These are phyloP conservation scores for Echinochloa phyllopogon DNA, from an alignment of 176 grass and related monocot genomes.

Conservation along the genomic window DNA sequence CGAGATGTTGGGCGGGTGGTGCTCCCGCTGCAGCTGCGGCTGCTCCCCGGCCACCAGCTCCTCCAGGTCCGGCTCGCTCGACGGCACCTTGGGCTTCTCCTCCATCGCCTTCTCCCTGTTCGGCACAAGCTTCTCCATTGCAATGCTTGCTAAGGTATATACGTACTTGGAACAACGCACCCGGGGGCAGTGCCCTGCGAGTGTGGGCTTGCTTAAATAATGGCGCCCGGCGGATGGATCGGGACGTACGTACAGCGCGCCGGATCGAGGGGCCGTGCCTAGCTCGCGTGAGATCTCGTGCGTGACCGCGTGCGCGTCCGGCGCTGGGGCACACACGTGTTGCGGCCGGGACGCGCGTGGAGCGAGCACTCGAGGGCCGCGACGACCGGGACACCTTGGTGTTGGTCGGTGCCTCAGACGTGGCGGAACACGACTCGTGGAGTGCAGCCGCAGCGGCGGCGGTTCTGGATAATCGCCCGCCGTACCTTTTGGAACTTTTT, in stretches of 20 bases:
- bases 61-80: conserved; percentile 37
- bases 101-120: conserved; percentile 50
- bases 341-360: background rate
- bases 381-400: background rate
- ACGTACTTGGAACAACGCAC: too few relatives aligned
- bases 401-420: conserved; percentile 5
- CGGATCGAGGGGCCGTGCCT: too few relatives aligned
- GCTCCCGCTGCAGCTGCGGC: conserved; percentile 41
- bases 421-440: background rate
- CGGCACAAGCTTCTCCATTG: conserved; percentile 55
- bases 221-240: background rate
- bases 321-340: conserved; percentile 22
- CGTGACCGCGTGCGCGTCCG: background rate
- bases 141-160: too few relatives aligned
- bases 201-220: background rate
- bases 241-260: background rate
- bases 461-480: too few relatives aligned
- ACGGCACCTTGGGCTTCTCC: conserved; percentile 48
- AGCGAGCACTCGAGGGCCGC: background rate
- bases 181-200: too few relatives aligned
- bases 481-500: too few relatives aligned
- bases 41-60: conserved; percentile 8
- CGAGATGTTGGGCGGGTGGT: conserved; percentile 67
- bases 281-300: background rate
- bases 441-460: too few relatives aligned